A percentile compares a stretch with the other conserved stretches of the same genome.
These are phyloP conservation scores for Trametes sanguinea DNA, from an alignment of 768 basidiomycete species.

Conservation along the genomic window DNA sequence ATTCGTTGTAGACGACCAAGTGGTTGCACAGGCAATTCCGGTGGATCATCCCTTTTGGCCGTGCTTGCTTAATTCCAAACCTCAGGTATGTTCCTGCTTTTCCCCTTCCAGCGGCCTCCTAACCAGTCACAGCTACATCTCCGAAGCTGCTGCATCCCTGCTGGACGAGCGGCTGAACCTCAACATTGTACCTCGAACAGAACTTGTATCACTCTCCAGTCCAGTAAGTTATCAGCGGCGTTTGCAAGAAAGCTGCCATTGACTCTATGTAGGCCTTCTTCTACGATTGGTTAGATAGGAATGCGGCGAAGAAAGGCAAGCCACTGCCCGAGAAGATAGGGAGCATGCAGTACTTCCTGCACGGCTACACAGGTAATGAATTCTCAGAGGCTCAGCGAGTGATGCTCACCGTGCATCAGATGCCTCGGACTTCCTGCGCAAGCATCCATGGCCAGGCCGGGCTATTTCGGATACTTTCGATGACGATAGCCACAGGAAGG, in stretches of 20 bases:
- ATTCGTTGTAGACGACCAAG: conserved; percentile 68
- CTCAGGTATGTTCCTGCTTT: conserved; percentile 55
- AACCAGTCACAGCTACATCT: conserved; percentile 63
- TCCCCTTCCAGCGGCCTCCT: background rate
- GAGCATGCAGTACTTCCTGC: conserved; percentile 86
- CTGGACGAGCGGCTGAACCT: conserved; percentile 74
- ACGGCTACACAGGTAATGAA: conserved; percentile 70
- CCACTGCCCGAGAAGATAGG: conserved; percentile 86
- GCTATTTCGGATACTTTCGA: conserved; percentile 85
- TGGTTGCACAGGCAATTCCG: conserved; percentile 88
- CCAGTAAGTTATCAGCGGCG: conserved; percentile 40
- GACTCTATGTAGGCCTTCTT: conserved; percentile 70
- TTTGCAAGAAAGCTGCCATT: background rate
- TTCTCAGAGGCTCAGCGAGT: background rate
- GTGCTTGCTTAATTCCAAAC: conserved; percentile 88
- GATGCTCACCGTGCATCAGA: conserved; percentile 44
- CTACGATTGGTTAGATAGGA: conserved; percentile 90
- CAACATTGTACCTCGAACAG: conserved; percentile 84
- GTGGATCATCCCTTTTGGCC: conserved; percentile 89
- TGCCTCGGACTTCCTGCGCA: conserved; percentile 83
- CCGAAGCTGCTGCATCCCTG: conserved; percentile 86
- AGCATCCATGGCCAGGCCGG: conserved; percentile 86
- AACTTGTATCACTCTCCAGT: conserved; percentile 80
- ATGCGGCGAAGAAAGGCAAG: conserved; percentile 80
- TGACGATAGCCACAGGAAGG: conserved; percentile 77